These are phyloP conservation scores for Rhytidhysteron rufulum DNA, from an alignment of 2,329 filamentous ascomycete genomes.

Conservation along the genomic window DNA sequence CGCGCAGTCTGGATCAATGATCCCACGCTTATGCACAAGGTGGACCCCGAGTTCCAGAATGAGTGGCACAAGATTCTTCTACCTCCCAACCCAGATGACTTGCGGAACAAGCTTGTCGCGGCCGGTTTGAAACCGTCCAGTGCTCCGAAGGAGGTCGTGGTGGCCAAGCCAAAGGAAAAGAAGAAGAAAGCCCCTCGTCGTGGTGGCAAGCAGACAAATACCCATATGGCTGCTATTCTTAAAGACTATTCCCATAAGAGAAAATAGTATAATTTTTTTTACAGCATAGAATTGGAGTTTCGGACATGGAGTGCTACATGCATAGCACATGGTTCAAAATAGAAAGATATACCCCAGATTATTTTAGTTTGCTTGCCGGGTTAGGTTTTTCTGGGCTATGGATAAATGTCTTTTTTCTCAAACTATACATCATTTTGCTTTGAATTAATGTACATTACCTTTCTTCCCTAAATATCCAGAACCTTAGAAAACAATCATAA, in stretches of 20 bases:
- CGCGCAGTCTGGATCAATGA: conserved; percentile 89
- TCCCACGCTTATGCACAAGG: conserved; percentile 66
- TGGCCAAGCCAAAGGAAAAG: conserved; percentile 59
- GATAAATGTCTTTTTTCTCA: too few relatives aligned
- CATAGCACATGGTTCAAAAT: too few relatives aligned
- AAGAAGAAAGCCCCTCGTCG: conserved; percentile 72
- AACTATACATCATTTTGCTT: too few relatives aligned
- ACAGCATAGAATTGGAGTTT: conserved; percentile 32
- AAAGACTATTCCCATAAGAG: conserved; percentile 62
- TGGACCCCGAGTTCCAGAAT: conserved; percentile 77
- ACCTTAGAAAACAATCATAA: too few relatives aligned
- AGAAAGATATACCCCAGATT: too few relatives aligned
- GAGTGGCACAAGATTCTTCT: conserved; percentile 81
- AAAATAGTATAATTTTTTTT: conserved; percentile 20
- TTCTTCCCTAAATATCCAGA: too few relatives aligned
- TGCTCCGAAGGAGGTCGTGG: conserved; percentile 65
- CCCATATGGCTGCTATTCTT: conserved; percentile 78
- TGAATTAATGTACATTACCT: too few relatives aligned
- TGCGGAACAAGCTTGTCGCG: conserved; percentile 71
- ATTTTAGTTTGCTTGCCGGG: too few relatives aligned
- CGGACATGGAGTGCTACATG: too few relatives aligned
- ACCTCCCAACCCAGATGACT: conserved; percentile 66
- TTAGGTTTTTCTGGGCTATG: too few relatives aligned
- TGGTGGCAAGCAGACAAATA: conserved; percentile 79
- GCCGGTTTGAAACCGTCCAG: conserved; percentile 82